Percentiles rank a stretch among this genome's conserved stretches.
phyloP scores from a whole-genome alignment of 2,329 filamentous ascomycete genomes.

The Penicillium occitanis region DNA sequence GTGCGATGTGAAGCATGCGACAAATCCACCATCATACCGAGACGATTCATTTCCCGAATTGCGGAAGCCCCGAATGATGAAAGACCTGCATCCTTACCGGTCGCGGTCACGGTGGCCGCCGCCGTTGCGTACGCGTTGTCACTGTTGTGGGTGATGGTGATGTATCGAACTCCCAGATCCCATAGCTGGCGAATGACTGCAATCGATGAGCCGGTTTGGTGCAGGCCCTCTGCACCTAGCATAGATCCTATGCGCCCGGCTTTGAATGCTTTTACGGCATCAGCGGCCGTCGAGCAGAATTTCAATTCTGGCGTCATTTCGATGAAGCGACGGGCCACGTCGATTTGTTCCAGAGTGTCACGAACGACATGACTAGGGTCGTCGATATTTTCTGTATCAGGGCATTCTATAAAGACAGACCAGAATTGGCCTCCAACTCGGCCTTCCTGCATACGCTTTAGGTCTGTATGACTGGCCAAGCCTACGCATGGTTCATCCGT shows the following conservation, averaged over 20 bases:
- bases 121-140: constrained; percentile 31
- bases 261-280: constrained; percentile 22
- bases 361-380: constrained; percentile 25
- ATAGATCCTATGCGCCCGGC: constrained; percentile 24
- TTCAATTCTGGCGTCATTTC: constrained; percentile 22
- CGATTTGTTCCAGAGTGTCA: constrained; percentile 30
- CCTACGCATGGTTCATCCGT: constrained; percentile 9
- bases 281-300: constrained; percentile 13
- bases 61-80: constrained; percentile 26
- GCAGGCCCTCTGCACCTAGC: constrained; percentile 25
- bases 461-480: constrained; percentile 30
- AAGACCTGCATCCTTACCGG: constrained; percentile 26
- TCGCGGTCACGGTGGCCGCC: constrained; percentile 25
- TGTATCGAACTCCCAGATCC: constrained; percentile 21
- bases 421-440: constrained; percentile 35
- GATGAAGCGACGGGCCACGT: constrained; percentile 26
- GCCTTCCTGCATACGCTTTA: constrained; percentile 29
- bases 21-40: constrained; percentile 33
- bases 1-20: constrained; percentile 26
- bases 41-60: constrained; percentile 32
- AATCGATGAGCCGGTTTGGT: constrained; percentile 26
- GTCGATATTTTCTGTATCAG: constrained; percentile 22
- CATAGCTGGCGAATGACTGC: constrained; percentile 26
- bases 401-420: constrained; percentile 31
- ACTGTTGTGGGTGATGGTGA: constrained; percentile 17